Base-by-base conservation (phyloP, 257 asterid species). In the Solanum gracilifrons region DNA sequence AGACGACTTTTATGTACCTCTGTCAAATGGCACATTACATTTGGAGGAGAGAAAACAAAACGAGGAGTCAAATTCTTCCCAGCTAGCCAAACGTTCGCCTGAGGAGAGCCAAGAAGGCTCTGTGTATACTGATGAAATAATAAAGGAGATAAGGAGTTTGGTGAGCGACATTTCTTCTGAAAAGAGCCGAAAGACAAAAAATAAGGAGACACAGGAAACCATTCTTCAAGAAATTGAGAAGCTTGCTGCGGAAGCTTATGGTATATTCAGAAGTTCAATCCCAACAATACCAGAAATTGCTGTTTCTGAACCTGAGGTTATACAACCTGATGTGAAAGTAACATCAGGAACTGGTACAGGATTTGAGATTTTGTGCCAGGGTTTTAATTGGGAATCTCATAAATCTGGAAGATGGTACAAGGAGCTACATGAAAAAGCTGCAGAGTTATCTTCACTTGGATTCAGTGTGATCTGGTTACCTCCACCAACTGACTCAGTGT, bases 161-260 rank as follows among this genome's bases (percentile, higher is more conserved):
- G 96, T 94, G 82, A 93, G 89, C 88, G 98, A 83, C 88, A 95
- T 95, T 88, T 93, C 98, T 90, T 92, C 95, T 25, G 94, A 89
- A 89, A 96, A 93, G 93, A 87, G 89, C 85, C 88, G 85, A 79
- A 93, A 90, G 88, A 90, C 97, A 36, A 92, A 94, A 92, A 92
- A 88, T 89, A 94, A 84, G 90, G 93, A 91, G 89, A 93, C 92
- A 43, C 99, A 93, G 88, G 98, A 95, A 87, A 90, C 75, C 93
- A 96, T 97, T 91, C 99, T 97, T 92, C 99, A 93, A 85, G 99
- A 96, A 90, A 97, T 97, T 41, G 99, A 96, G 95, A 97, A 97
- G 94, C 98, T 97, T 33, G 99, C 99, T 68, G 99, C 98, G 73
- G 99, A 97, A 92, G 99, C 99, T 85, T 97, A 97, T 79, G 90